These are phyloP conservation scores for Lumnitzera racemosa DNA, from an alignment of 345 rosid species.

Conservation along the genomic window DNA sequence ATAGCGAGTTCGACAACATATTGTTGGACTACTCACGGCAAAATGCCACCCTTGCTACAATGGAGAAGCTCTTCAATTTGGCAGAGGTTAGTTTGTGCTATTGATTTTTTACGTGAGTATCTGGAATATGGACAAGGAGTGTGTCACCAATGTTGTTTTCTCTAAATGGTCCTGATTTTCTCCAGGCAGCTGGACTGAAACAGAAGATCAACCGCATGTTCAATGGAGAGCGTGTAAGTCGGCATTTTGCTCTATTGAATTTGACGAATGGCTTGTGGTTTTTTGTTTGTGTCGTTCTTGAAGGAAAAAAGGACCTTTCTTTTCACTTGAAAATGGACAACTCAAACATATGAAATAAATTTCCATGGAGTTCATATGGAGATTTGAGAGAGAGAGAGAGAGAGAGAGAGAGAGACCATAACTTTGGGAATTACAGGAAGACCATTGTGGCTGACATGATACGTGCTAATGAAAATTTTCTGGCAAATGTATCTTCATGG, in stretches of 20 bases:
- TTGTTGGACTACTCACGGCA: constrained; percentile 78
- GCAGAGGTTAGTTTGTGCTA: constrained; percentile 53
- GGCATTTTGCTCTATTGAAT: neutral
- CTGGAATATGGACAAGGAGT: neutral
- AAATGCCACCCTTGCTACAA: constrained; percentile 53
- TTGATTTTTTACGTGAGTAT: neutral
- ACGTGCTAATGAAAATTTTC: no score
- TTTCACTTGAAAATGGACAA: no score
- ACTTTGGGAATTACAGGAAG: no score
- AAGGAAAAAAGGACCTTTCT: no score
- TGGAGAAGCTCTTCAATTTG: constrained; percentile 56
- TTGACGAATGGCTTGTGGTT: neutral
- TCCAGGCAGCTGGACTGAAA: constrained; percentile 68
- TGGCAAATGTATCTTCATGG: no score
- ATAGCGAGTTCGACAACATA: constrained; percentile 72
- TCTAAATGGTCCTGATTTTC: neutral
- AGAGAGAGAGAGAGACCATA: no score
- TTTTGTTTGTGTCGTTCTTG: neutral
- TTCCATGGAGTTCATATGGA: no score
- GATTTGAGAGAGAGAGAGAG: no score
- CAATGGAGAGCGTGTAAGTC: constrained; percentile 76
- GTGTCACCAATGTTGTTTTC: neutral
- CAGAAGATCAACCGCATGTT: constrained; percentile 73
- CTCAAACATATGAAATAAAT: no score
- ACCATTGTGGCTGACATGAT: no score